A percentile compares a stretch with the other conserved stretches of the same genome.
These are phyloP conservation scores for Diplogelasinospora grovesii DNA, from an alignment of 495 filamentous ascomycete genomes.

Conservation along the genomic window DNA sequence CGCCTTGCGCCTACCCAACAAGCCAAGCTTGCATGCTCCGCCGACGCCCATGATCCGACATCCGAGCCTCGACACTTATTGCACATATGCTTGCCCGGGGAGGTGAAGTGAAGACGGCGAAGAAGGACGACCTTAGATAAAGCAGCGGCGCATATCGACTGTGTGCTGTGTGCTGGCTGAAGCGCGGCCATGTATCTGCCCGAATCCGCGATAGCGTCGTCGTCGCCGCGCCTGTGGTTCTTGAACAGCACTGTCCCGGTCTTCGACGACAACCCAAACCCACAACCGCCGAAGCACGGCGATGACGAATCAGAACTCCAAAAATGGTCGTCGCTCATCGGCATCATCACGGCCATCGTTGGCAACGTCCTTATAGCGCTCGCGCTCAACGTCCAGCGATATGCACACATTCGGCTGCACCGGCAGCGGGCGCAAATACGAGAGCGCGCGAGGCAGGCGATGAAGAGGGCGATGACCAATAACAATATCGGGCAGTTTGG, in stretches of 20 bases:
- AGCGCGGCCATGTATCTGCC: conserved; percentile 14
- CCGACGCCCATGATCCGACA: conserved; percentile 7
- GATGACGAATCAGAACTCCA: conserved; percentile 43
- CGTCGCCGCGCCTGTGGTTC: too few relatives aligned
- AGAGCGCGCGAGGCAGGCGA: conserved; percentile 48
- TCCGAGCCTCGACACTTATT: neutral
- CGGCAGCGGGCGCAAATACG: conserved; percentile 28
- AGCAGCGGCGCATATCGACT: neutral
- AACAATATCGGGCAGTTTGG: conserved; percentile 17
- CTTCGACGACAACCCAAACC: neutral
- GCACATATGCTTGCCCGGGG: conserved; percentile 4
- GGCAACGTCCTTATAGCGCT: conserved; percentile 92
- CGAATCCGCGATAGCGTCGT: too few relatives aligned
- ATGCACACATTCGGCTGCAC: conserved; percentile 78
- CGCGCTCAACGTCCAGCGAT: conserved; percentile 93
- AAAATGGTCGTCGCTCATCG: conserved; percentile 88
- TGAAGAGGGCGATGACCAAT: conserved; percentile 12
- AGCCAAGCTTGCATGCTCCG: too few relatives aligned
- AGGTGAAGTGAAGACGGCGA: neutral
- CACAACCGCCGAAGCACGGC: conserved; percentile 14
- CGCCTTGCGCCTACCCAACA: neutral
- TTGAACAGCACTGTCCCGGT: too few relatives aligned
- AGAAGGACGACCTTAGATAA: neutral
- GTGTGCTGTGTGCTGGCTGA: neutral
- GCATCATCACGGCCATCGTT: conserved; percentile 82